Evolutionary conservation across 257 asterid genomes (phyloP).

Genomic region (Echites panduratus): DNA sequence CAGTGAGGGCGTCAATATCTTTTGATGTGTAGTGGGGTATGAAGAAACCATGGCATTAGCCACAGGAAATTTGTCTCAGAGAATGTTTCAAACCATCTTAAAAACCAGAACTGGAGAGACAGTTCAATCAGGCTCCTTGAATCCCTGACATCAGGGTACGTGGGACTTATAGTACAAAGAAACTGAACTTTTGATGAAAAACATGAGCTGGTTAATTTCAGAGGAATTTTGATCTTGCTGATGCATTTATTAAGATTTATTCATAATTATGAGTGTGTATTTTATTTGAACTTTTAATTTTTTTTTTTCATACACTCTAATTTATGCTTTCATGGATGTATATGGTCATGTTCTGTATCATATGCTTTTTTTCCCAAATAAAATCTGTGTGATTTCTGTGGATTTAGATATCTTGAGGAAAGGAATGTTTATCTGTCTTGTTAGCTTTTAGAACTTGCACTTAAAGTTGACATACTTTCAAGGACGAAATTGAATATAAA

Average conservation of each 20-base stretch:
- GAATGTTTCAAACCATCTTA: not conserved
- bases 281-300: not conserved
- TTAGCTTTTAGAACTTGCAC: not conserved
- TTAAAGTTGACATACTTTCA: not conserved
- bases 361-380: not conserved
- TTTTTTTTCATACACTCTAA: not conserved
- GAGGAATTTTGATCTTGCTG: not conserved
- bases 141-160: not conserved
- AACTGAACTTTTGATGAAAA: not conserved
- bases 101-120: not conserved
- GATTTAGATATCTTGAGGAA: not conserved
- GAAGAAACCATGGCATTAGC: not conserved
- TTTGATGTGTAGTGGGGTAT: not conserved
- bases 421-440: not conserved
- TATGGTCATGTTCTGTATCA: not conserved
- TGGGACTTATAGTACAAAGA: not conserved
- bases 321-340: not conserved
- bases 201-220: not conserved
- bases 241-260: not conserved
- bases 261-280: not conserved
- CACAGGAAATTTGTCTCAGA: not conserved
- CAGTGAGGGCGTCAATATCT: not conserved
- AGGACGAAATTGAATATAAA: not conserved
- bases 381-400: not conserved
- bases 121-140: not conserved